Conservation (phyloP, 495 filamentous ascomycete species). For the Margaritispora aquatica region DNA sequence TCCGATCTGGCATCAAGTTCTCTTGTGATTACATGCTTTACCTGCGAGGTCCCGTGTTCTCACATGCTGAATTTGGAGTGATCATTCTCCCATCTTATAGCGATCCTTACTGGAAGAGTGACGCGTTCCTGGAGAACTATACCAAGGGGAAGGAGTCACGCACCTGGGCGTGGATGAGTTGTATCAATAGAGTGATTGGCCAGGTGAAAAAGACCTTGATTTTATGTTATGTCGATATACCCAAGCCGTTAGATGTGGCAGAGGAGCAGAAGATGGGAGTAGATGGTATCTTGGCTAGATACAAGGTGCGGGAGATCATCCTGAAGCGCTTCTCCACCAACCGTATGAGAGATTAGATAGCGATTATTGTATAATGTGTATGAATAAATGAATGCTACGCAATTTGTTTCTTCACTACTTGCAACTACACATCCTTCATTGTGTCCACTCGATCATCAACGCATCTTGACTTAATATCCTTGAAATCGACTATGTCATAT, state of each 20-base stretch:
- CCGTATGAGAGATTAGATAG: conserved; percentile 44
- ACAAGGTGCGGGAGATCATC: conserved; percentile 75
- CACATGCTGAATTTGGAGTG: conserved; percentile 88
- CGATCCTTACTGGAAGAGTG: conserved; percentile 60
- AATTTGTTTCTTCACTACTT: no score
- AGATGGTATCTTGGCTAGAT: conserved; percentile 56
- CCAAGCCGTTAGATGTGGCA: conserved; percentile 52
- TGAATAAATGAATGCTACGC: no score
- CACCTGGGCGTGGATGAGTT: conserved; percentile 89
- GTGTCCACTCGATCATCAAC: no score
- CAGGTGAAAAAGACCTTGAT: conserved; percentile 87
- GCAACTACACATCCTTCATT: no score
- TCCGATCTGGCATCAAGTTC: conserved; percentile 90
- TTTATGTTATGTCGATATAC: conserved; percentile 85
- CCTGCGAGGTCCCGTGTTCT: conserved; percentile 87
- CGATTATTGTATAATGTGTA: not conserved
- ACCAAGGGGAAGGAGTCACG: conserved; percentile 41
- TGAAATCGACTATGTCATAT: no score
- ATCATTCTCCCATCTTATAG: conserved; percentile 78
- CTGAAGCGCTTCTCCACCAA: conserved; percentile 81
- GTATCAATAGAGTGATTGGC: conserved; percentile 82
- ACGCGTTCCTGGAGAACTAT: conserved; percentile 15
- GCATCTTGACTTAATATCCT: no score
- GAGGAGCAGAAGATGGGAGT: conserved; percentile 45
- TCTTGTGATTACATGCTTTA: conserved; percentile 91